These are phyloP conservation scores for Saturnispora quitensis DNA, from an alignment of 805 yeast species.

Conservation along the genomic window DNA sequence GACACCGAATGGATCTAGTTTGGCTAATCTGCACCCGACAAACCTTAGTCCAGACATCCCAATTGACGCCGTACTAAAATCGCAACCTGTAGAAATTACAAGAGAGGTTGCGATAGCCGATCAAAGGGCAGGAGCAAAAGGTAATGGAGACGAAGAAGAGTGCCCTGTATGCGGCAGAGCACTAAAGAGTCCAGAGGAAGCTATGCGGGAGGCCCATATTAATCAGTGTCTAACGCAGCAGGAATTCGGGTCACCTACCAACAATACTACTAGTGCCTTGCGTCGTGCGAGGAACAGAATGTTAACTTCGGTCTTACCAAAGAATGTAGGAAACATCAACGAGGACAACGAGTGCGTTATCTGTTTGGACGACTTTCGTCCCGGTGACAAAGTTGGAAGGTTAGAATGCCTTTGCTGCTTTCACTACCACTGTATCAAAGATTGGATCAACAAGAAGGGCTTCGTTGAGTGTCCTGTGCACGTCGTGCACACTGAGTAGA, in stretches of 20 bases:
- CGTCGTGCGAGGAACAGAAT: constrained; percentile 62
- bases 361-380: constrained; percentile 79
- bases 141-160: constrained; percentile 25
- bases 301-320: constrained; percentile 64
- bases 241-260: constrained; percentile 54
- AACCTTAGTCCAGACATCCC: not conserved
- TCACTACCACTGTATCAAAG: constrained; percentile 83
- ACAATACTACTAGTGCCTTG: constrained; percentile 12
- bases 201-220: constrained; percentile 56
- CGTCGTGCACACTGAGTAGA: constrained; percentile 31
- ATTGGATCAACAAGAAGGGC: constrained; percentile 85
- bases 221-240: constrained; percentile 53
- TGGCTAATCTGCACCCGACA: not conserved
- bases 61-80: constrained; percentile 1
- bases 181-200: constrained; percentile 14
- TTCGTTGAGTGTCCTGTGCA: constrained; percentile 85
- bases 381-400: constrained; percentile 86
- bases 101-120: not conserved
- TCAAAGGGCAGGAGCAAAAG: not conserved
- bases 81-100: constrained; percentile 13
- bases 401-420: constrained; percentile 91
- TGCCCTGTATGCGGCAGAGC: constrained; percentile 38
- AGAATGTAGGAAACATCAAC: constrained; percentile 26
- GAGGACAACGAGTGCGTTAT: constrained; percentile 79
- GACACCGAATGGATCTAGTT: not conserved